Evolutionary conservation across 2,329 filamentous ascomycete genomes (phyloP).

Genomic region (Juglanconis oblonga): DNA sequence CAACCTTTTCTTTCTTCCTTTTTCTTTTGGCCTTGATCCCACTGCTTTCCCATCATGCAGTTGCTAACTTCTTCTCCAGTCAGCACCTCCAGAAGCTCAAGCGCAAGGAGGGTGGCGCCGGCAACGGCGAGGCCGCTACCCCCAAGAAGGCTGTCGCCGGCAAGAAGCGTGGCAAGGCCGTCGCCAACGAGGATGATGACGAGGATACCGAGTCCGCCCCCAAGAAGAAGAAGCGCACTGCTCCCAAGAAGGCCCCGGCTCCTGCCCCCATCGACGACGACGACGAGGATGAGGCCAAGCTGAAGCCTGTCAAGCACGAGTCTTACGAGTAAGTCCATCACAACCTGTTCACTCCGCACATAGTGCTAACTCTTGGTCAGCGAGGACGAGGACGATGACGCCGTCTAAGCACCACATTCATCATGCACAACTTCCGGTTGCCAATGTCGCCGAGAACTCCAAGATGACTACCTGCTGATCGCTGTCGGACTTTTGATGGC

Average conservation of each 20-base stretch:
- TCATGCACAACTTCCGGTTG: neutral
- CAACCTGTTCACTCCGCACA: neutral
- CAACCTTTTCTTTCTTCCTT: neutral
- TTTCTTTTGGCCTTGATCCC: neutral
- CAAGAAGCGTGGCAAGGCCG: conserved; percentile 11
- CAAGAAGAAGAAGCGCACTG: neutral
- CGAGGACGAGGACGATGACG: conserved; percentile 14
- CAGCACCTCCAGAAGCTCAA: conserved; percentile 35
- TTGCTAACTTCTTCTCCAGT: conserved; percentile 20
- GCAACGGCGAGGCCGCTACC: conserved; percentile 17
- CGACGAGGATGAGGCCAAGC: neutral
- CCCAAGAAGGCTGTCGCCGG: conserved; percentile 12
- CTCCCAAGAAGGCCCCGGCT: neutral
- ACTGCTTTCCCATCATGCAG: neutral
- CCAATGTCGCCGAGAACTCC: neutral
- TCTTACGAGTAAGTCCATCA: neutral
- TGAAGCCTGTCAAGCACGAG: conserved; percentile 6
- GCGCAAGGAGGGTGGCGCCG: conserved; percentile 37
- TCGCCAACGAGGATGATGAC: neutral
- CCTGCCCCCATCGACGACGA: neutral
- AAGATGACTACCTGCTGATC: conserved; percentile 7
- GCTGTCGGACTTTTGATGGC: neutral
- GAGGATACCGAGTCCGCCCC: neutral
- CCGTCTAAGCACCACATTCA: neutral
- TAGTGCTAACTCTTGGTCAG: neutral